A percentile compares a stretch with the other conserved stretches of the same genome.
These are phyloP conservation scores for Vigna mungo DNA, from an alignment of 306 rosid genomes.

Conservation along the genomic window DNA sequence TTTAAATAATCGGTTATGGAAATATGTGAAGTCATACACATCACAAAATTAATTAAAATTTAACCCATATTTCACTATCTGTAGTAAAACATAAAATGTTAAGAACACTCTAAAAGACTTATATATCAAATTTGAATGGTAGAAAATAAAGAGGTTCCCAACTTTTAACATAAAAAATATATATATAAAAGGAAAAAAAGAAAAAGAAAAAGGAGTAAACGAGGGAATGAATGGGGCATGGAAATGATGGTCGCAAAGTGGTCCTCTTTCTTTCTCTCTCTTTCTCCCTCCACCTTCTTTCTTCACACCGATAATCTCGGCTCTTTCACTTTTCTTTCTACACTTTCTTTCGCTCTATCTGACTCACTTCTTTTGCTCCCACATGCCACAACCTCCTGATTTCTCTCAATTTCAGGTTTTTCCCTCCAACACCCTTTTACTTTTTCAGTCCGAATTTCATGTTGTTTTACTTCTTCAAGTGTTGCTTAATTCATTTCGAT, in stretches of 20 bases:
- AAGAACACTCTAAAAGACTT: too few species aligned
- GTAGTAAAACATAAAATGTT: too few species aligned
- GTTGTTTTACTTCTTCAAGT: constrained; percentile 34
- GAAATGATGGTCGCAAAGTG: constrained; percentile 59
- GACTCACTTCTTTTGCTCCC: constrained; percentile 35
- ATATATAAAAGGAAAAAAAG: background rate
- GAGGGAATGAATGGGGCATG: constrained; percentile 45
- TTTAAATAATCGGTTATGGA: background rate
- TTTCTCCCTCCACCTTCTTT: constrained; percentile 46
- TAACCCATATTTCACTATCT: background rate
- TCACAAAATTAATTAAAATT: too few species aligned
- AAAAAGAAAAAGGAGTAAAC: background rate
- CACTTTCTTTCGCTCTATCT: constrained; percentile 34
- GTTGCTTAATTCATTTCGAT: constrained; percentile 37
- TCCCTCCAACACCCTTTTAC: constrained; percentile 26
- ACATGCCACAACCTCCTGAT: constrained; percentile 32
- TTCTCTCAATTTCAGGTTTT: constrained; percentile 45
- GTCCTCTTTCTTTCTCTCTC: constrained; percentile 42
- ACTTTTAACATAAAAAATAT: constrained; percentile 7
- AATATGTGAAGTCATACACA: too few species aligned
- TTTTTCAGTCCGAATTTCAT: constrained; percentile 39
- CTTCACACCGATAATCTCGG: constrained; percentile 61
- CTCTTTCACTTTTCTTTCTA: constrained; percentile 41
- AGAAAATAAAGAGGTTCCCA: constrained; percentile 35
- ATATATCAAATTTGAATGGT: background rate